Percentiles rank a stretch among this genome's conserved stretches.
Evolutionary conservation across 176 grass and related monocot genomes (phyloP).

Genomic region (Miscanthus lutarioriparius): DNA sequence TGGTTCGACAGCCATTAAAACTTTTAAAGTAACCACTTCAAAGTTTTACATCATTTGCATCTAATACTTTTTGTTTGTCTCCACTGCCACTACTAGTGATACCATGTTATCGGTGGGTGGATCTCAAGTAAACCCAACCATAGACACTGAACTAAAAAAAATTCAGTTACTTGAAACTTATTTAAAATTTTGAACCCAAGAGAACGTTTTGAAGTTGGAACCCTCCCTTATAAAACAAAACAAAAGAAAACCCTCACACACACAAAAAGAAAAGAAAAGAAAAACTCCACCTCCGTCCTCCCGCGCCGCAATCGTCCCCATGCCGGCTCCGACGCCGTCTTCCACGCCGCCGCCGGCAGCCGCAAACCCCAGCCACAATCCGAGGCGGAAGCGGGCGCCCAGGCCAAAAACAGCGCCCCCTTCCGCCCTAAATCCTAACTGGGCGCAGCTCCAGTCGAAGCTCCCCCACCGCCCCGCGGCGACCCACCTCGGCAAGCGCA

Average conservation of each 20-base stretch:
- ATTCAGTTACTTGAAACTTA: no score
- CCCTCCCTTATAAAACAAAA: neutral
- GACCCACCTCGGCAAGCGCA: conserved; percentile 44
- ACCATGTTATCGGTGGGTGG: no score
- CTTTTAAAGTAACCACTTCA: no score
- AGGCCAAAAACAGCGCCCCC: conserved; percentile 26
- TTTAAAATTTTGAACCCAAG: neutral
- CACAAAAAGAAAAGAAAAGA: no score
- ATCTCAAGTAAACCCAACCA: no score
- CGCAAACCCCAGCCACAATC: conserved; percentile 19
- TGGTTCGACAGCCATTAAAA: no score
- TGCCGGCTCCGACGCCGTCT: conserved; percentile 26
- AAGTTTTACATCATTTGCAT: no score
- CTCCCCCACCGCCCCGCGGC: conserved; percentile 46
- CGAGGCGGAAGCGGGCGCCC: conserved; percentile 39
- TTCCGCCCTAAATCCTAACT: conserved; percentile 74
- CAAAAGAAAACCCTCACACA: neutral
- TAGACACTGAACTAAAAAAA: no score
- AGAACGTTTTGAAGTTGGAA: neutral
- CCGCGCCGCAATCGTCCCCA: conserved; percentile 37
- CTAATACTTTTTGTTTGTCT: no score
- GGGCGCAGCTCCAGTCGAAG: conserved; percentile 83
- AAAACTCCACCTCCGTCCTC: neutral
- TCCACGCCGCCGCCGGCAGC: conserved; percentile 19
- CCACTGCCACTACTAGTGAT: no score